Percentiles rank a stretch among this genome's conserved stretches.
These are phyloP conservation scores for Clitopilus hobsonii DNA, from an alignment of 768 basidiomycete species.

Conservation along the genomic window DNA sequence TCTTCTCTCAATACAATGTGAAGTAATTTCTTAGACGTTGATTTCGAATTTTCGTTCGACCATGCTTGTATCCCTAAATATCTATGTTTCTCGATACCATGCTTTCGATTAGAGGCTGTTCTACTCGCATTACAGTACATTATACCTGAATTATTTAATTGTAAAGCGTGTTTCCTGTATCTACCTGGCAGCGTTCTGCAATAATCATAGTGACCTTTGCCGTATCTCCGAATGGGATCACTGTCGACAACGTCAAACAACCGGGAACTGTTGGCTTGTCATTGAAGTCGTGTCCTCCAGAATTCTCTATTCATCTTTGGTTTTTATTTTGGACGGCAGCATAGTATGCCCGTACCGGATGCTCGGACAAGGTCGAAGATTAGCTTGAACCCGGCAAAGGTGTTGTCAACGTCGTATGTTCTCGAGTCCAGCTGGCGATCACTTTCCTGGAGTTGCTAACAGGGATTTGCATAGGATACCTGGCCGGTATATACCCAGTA, in stretches of 20 bases:
- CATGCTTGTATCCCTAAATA: background rate
- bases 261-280: constrained; percentile 1
- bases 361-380: constrained; percentile 64
- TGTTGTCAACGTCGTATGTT: constrained; percentile 52
- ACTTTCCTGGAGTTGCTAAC: constrained; percentile 9
- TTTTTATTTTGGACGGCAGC: constrained; percentile 15
- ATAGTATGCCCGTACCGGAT: constrained; percentile 57
- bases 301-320: constrained; percentile 3
- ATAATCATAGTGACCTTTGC: constrained; percentile 3
- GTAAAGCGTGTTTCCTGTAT: constrained; percentile 22
- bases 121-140: constrained; percentile 2
- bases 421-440: background rate
- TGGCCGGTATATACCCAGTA: constrained; percentile 45
- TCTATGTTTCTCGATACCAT: background rate
- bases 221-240: background rate
- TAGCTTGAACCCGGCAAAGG: constrained; percentile 49
- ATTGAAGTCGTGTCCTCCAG: background rate
- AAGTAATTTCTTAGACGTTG: constrained; percentile 14
- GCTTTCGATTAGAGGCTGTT: background rate
- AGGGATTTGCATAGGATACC: constrained; percentile 39
- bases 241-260: background rate
- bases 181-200: constrained; percentile 17
- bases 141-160: too few species aligned
- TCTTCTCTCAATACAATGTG: constrained; percentile 44
- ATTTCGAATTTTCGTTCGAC: too few species aligned